phyloP scores from a whole-genome alignment of 2,329 filamentous ascomycete genomes.

The Arthrinium phaeospermum region DNA sequence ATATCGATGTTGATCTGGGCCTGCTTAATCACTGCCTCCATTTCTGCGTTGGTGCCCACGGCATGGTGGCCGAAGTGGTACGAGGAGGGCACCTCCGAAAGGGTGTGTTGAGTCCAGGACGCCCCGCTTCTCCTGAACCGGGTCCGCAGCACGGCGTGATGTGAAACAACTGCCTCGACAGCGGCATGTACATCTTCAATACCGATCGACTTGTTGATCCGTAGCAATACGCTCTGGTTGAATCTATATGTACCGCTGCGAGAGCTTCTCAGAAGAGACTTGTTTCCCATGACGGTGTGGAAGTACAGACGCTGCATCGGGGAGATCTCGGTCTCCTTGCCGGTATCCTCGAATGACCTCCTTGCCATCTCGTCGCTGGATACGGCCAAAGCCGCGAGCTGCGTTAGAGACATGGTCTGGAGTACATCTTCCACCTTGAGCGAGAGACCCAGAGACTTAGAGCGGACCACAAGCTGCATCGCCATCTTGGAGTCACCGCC shows the following conservation, averaged over 20 bases:
- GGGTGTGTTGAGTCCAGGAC: constrained; percentile 54
- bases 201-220: constrained; percentile 47
- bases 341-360: constrained; percentile 40
- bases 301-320: constrained; percentile 62
- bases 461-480: constrained; percentile 45
- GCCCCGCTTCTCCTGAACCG: constrained; percentile 46
- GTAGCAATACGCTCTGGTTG: constrained; percentile 56
- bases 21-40: constrained; percentile 46
- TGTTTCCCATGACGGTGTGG: constrained; percentile 49
- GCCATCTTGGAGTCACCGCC: constrained; percentile 48
- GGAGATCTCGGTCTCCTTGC: constrained; percentile 52
- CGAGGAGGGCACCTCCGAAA: constrained; percentile 46
- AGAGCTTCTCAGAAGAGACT: constrained; percentile 36
- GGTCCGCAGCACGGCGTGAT: constrained; percentile 58
- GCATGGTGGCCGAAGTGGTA: constrained; percentile 52
- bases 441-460: constrained; percentile 45
- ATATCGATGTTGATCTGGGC: constrained; percentile 54
- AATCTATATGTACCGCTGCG: constrained; percentile 50
- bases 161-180: constrained; percentile 53
- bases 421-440: constrained; percentile 45
- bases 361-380: constrained; percentile 38
- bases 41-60: constrained; percentile 47
- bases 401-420: constrained; percentile 43
- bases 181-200: constrained; percentile 54
- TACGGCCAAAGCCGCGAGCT: constrained; percentile 44